Evolutionary conservation across 2,329 filamentous ascomycete genomes (phyloP).

Genomic region (Orbilia oligospora): DNA sequence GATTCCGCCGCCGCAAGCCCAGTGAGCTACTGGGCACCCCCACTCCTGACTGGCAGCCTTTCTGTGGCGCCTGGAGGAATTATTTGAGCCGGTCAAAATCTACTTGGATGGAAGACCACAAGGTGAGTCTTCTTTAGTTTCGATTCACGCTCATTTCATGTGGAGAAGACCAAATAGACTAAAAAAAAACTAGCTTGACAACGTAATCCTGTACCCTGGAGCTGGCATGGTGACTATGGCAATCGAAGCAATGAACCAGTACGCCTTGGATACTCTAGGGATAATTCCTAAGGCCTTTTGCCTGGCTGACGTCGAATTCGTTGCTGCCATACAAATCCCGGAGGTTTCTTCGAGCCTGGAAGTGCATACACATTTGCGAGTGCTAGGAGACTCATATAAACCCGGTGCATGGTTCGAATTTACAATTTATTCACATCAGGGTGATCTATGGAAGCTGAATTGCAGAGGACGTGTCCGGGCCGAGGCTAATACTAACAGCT

Average conservation of each 20-base stretch:
- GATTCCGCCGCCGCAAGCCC: slow-evolving; percentile 23
- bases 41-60: slow-evolving; percentile 48
- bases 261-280: slow-evolving; percentile 13
- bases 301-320: slow-evolving; percentile 37
- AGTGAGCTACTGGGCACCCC: slow-evolving; percentile 34
- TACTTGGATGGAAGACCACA: slow-evolving; percentile 45
- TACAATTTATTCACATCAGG: slow-evolving; percentile 21
- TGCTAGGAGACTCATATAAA: slow-evolving; percentile 9
- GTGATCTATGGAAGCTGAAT: slow-evolving; percentile 33
- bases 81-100: slow-evolving; percentile 29
- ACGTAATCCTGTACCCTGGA: slow-evolving; percentile 33
- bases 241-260: slow-evolving; percentile 54
- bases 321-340: slow-evolving; percentile 39
- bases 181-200: slow-evolving; percentile 19
- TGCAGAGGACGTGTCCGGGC: slow-evolving; percentile 35
- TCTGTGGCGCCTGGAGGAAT: slow-evolving; percentile 39
- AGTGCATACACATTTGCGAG: slow-evolving; percentile 9
- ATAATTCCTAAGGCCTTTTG: slow-evolving; percentile 21
- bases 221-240: slow-evolving; percentile 47
- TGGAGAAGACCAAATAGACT: too few relatives aligned
- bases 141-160: too few relatives aligned
- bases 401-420: slow-evolving; percentile 45
- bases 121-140: slow-evolving; percentile 1
- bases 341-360: slow-evolving; percentile 14
- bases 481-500: not conserved